Base-by-base conservation (phyloP, 192 early-diverging fungal species). In the Nowakowskiella sp. region DNA sequence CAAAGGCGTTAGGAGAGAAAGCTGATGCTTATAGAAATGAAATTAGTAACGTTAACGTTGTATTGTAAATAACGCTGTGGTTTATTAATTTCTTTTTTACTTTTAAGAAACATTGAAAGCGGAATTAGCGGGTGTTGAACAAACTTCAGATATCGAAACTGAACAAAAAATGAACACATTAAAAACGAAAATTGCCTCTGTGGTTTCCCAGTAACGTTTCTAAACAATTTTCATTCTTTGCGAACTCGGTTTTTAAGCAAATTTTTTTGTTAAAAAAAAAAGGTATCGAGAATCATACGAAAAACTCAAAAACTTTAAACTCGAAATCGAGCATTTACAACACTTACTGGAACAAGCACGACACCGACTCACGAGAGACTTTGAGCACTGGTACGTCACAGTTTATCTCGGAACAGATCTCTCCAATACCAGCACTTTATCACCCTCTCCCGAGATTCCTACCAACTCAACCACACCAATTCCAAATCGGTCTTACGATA, bases 281-380 rank as follows among this genome's bases (percentile, higher is more conserved):
- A 78, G 72, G 53, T 82, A 81, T 60, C 70, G 74, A 45, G 46
- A 49, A 8, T 46, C 72, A 9, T 82, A 81, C 55, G 62, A 72
- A 39, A 44, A 62, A 8, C 63, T 82, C 25, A 81, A 81, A 33
- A 72, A 77, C 23, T 46, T 81, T 42, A 75, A 76, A 49, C n/a
- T 73, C 0, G 80, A 82, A 51, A 81, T 81, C 51, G 80, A 82
- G 43, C 80, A 82, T 60, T 56, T 82, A 32, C 73, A 82, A 49
- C 80, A 82, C 55, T 62, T 82, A 1, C 65, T 82, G 5, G 80
- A 81, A 31, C 72, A 77, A 49, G 80, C 66, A 3, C 57, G 78
- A 27, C 50, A 65, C 6, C 56, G 73, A 24, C 57, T 82, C 22
- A 79, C 73, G 5, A 53, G 70, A 21, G 78, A 82, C 31, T 82